A percentile compares a stretch with the other conserved stretches of the same genome.
Conservation (phyloP, 1,284 basidiomycete genomes). For the Papiliotrema flavescens region DNA sequence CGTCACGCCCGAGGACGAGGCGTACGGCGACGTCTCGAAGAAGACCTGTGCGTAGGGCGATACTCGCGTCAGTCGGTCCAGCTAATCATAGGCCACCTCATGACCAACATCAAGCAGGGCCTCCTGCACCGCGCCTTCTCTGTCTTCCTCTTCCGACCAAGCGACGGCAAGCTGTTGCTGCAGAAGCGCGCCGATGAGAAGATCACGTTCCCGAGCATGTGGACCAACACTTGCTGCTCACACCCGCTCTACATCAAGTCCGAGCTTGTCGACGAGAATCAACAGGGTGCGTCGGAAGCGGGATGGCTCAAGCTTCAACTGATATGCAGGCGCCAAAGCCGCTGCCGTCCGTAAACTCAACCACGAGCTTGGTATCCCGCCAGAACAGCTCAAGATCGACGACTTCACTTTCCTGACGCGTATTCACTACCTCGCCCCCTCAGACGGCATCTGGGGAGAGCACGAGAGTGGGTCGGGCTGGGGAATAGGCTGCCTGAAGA, state of each 20-base stretch:
- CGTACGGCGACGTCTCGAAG: constrained; percentile 90
- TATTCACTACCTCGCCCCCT: constrained; percentile 97
- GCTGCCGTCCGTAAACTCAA: constrained; percentile 94
- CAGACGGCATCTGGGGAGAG: constrained; percentile 91
- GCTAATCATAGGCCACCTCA: constrained; percentile 75
- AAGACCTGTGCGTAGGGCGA: constrained; percentile 74
- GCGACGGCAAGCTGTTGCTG: constrained; percentile 88
- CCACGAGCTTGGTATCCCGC: constrained; percentile 93
- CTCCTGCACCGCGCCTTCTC: constrained; percentile 97
- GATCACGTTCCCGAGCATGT: constrained; percentile 99
- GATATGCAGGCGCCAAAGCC: constrained; percentile 59
- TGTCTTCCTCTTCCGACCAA: constrained; percentile 92
- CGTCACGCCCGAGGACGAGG: constrained; percentile 81
- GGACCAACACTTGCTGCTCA: constrained; percentile 99
- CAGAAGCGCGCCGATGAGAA: constrained; percentile 95
- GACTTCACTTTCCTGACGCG: constrained; percentile 91
- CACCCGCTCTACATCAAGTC: constrained; percentile 75
- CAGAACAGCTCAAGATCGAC: constrained; percentile 63
- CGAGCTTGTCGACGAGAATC: constrained; percentile 74
- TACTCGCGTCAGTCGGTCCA: neutral
- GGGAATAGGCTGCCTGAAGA: constrained; percentile 6
- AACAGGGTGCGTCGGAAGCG: constrained; percentile 59
- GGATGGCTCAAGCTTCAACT: neutral
- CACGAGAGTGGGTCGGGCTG: constrained; percentile 76
- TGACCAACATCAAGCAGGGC: constrained; percentile 94